These are phyloP conservation scores for Raffaelea deltoideospora DNA, from an alignment of 2,329 filamentous ascomycete genomes.

Conservation along the genomic window DNA sequence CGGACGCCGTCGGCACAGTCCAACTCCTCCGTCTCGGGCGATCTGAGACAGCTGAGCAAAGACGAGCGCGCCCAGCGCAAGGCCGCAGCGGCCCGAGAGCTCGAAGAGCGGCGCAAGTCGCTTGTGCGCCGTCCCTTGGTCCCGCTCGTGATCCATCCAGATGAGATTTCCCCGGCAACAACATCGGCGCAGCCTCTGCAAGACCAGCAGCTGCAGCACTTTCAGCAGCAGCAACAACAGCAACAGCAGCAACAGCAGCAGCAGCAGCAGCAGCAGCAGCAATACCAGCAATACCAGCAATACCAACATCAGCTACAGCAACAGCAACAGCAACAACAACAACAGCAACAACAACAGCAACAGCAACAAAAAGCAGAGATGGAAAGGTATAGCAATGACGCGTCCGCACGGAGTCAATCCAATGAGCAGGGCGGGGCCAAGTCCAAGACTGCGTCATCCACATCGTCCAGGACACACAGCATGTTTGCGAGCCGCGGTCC, in stretches of 20 bases:
- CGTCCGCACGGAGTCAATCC: background rate
- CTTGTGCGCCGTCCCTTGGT: constrained; percentile 66
- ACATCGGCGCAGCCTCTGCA: background rate
- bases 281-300: too few relatives aligned
- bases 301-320: too few relatives aligned
- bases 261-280: too few relatives aligned
- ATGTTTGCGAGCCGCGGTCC: constrained; percentile 32
- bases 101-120: constrained; percentile 78
- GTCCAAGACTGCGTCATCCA: too few relatives aligned
- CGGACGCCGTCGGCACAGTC: constrained; percentile 25
- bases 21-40: constrained; percentile 22
- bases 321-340: too few relatives aligned
- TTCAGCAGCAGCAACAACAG: background rate
- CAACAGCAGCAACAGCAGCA: background rate
- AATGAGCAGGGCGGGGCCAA: too few relatives aligned
- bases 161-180: constrained; percentile 29
- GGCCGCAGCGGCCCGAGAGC: constrained; percentile 64
- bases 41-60: constrained; percentile 34
- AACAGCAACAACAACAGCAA: too few relatives aligned
- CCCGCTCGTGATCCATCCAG: constrained; percentile 65
- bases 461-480: constrained; percentile 19
- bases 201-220: too few relatives aligned
- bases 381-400: background rate
- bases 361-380: too few relatives aligned
- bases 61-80: constrained; percentile 52